Conservation (phyloP, 2,329 filamentous ascomycete genomes). For the Thelonectria rubi region DNA sequence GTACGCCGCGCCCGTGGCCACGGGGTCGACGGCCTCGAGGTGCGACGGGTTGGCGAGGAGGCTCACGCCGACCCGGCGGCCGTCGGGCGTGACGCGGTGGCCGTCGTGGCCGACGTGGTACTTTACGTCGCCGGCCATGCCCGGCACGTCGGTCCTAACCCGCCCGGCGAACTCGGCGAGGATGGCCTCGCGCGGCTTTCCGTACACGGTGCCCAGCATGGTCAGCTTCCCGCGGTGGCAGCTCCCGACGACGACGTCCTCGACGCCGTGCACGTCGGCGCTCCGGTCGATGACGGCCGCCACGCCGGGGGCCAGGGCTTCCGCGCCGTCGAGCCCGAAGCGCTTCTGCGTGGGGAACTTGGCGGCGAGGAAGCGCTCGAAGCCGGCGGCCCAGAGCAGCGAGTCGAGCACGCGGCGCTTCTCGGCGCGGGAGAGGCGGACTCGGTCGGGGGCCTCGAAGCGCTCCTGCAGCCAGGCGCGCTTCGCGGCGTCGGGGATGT, state of each 20-base stretch:
- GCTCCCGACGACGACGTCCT: constrained; percentile 99
- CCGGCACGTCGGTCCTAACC: constrained; percentile 86
- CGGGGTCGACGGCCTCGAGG: constrained; percentile 95
- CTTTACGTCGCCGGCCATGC: constrained; percentile 92
- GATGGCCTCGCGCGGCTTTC: constrained; percentile 98
- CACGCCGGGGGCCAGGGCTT: constrained; percentile 96
- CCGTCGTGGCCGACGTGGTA: constrained; percentile 99
- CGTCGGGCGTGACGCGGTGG: constrained; percentile 93
- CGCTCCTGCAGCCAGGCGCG: constrained; percentile 98
- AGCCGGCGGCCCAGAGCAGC: constrained; percentile 96
- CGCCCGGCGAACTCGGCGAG: constrained; percentile 97
- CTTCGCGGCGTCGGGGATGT: constrained; percentile 93
- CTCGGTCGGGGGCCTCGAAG: constrained; percentile 88
- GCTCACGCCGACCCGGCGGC: constrained; percentile 95
- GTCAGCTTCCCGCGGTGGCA: constrained; percentile 97
- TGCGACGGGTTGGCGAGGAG: constrained; percentile 98
- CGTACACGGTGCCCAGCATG: constrained; percentile 95
- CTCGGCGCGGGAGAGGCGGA: constrained; percentile 96
- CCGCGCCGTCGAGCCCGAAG: constrained; percentile 96
- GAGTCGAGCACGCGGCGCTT: constrained; percentile 96
- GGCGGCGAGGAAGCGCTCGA: constrained; percentile 90
- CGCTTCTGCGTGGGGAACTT: constrained; percentile 99
- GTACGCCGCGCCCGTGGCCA: constrained; percentile 94
- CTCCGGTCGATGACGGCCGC: constrained; percentile 97
- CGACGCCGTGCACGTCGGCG: constrained; percentile 90